These are phyloP conservation scores for Achaetomium macrosporum DNA, from an alignment of 2,329 filamentous ascomycete species.

Conservation along the genomic window DNA sequence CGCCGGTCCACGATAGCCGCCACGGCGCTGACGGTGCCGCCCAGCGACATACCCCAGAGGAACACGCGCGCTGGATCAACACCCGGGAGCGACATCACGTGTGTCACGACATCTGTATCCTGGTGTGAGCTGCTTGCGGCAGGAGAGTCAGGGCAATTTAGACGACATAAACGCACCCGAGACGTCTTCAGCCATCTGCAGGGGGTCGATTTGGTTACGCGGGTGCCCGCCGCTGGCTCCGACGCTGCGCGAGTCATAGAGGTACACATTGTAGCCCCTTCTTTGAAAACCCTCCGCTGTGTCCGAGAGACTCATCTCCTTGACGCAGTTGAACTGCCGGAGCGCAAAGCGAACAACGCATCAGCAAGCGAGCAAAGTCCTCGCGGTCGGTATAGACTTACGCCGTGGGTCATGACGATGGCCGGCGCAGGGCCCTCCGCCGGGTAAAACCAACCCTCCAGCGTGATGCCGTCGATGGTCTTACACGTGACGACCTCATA, in stretches of 20 bases:
- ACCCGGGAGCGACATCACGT: background rate
- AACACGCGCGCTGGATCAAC: background rate
- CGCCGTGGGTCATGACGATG: slow-evolving; percentile 25
- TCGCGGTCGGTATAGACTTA: background rate
- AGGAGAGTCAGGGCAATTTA: background rate
- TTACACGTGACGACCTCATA: slow-evolving; percentile 17
- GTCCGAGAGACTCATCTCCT: slow-evolving; percentile 25
- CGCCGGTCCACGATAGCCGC: slow-evolving; percentile 23
- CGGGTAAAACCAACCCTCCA: slow-evolving; percentile 21
- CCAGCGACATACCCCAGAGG: slow-evolving; percentile 1
- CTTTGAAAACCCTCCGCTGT: slow-evolving; percentile 21
- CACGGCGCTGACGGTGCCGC: background rate
- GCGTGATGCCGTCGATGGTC: slow-evolving; percentile 22
- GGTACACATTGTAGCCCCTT: slow-evolving; percentile 20
- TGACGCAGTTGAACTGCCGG: slow-evolving; percentile 26
- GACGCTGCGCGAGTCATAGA: slow-evolving; percentile 25
- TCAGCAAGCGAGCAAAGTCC: background rate
- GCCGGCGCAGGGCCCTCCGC: slow-evolving; percentile 11
- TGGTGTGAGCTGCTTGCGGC: no score
- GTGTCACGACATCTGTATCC: background rate
- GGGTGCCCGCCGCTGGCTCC: slow-evolving; percentile 23
- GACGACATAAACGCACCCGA: background rate
- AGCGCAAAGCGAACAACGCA: background rate
- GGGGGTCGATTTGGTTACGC: slow-evolving; percentile 13
- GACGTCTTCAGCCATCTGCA: background rate